Conservation (phyloP, 116 monocot species). For the Posidonia oceanica region DNA sequence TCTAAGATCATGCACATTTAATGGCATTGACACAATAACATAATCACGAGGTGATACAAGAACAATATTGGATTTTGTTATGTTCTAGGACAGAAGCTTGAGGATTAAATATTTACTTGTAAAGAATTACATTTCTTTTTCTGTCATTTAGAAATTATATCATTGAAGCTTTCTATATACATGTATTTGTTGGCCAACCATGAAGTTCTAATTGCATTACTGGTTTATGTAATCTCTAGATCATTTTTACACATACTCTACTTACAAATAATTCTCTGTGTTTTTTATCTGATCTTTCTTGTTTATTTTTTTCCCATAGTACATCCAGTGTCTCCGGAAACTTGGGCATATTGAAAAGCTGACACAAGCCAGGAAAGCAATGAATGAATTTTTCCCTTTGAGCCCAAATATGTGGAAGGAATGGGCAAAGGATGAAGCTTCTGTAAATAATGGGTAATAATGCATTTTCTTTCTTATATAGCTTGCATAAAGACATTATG, state of each 20-base stretch:
- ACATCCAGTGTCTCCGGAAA: constrained; percentile 67
- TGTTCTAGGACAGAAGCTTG: too few species aligned
- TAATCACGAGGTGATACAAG: too few species aligned
- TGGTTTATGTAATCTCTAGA: background rate
- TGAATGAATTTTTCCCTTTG: constrained; percentile 69
- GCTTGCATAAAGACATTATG: background rate
- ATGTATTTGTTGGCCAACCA: background rate
- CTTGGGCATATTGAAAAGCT: constrained; percentile 60
- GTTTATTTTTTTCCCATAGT: constrained; percentile 28
- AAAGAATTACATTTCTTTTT: too few species aligned
- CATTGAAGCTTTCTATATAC: background rate
- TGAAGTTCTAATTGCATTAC: background rate
- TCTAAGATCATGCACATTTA: too few species aligned
- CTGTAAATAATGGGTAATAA: constrained; percentile 35
- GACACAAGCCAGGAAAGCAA: constrained; percentile 55
- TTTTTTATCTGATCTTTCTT: background rate
- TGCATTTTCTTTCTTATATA: background rate
- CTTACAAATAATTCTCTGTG: background rate
- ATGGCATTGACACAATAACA: too few species aligned
- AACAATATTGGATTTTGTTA: too few species aligned
- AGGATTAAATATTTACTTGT: too few species aligned
- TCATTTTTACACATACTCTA: too few species aligned
- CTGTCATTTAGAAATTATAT: too few species aligned
- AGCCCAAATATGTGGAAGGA: constrained; percentile 84
- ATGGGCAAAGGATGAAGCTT: constrained; percentile 72